Evolutionary conservation across 139 green algal species (phyloP).

Genomic region (Micromonas commoda): DNA sequence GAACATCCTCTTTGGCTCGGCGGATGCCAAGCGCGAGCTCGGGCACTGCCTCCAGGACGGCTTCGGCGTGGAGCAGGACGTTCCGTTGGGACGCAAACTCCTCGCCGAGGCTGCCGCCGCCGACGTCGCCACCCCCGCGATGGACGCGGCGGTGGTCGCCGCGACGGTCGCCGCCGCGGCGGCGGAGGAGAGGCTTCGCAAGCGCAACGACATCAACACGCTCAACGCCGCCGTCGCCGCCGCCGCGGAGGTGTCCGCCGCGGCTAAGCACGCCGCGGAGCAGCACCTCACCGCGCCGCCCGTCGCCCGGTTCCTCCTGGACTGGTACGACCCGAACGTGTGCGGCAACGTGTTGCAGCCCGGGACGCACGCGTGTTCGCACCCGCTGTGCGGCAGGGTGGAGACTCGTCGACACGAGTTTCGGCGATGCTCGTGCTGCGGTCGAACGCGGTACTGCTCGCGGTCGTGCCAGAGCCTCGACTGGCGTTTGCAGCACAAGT

Average conservation of each 20-base stretch:
- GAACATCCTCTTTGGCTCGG: constrained; percentile 10
- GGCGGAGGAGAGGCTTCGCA: neutral
- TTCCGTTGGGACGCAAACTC: constrained; percentile 12
- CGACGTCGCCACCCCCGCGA: constrained; percentile 2
- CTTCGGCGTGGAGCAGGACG: constrained; percentile 30
- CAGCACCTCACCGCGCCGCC: neutral
- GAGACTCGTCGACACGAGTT: constrained; percentile 40
- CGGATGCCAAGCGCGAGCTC: constrained; percentile 32
- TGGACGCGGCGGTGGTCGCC: neutral
- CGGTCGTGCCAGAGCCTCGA: constrained; percentile 29
- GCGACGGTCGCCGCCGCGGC: neutral
- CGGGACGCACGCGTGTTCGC: constrained; percentile 30
- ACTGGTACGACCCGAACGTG: neutral
- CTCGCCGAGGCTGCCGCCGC: constrained; percentile 27
- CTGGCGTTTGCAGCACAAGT: constrained; percentile 33
- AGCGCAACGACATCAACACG: neutral
- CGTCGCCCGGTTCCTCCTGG: neutral
- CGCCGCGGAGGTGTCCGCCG: neutral
- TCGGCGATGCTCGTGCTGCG: constrained; percentile 34
- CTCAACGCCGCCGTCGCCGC: neutral
- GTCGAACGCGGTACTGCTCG: constrained; percentile 33
- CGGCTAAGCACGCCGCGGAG: too few relatives aligned
- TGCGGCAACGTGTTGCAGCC: neutral
- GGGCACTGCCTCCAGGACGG: constrained; percentile 41
- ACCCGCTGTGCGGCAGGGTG: constrained; percentile 22